These are phyloP conservation scores for Roridomyces roridus DNA, from an alignment of 768 basidiomycete genomes.

Conservation along the genomic window DNA sequence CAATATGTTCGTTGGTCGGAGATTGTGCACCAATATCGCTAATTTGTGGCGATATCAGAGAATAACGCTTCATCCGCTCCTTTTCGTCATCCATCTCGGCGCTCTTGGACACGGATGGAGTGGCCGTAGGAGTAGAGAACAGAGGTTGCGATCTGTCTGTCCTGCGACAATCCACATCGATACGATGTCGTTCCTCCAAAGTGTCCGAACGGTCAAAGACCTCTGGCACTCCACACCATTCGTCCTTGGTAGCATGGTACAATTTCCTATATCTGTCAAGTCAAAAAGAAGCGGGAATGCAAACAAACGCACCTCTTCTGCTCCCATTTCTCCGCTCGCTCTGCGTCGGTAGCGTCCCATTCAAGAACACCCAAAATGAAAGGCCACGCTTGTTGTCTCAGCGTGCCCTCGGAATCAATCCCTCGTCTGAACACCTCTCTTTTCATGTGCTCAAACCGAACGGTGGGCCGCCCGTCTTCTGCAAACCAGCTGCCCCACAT, in stretches of 20 bases:
- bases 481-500: slow-evolving; percentile 84
- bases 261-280: slow-evolving; percentile 49
- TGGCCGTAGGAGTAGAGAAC: slow-evolving; percentile 60
- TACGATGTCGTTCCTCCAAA: slow-evolving; percentile 91
- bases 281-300: not conserved
- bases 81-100: slow-evolving; percentile 57
- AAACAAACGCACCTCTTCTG: slow-evolving; percentile 57
- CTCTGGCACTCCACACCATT: slow-evolving; percentile 86
- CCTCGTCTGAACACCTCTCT: slow-evolving; percentile 83
- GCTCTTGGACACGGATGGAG: slow-evolving; percentile 30
- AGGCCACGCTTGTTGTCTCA: slow-evolving; percentile 87
- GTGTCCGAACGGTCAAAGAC: slow-evolving; percentile 83
- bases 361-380: slow-evolving; percentile 84
- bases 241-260: slow-evolving; percentile 74
- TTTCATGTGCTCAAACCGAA: slow-evolving; percentile 73
- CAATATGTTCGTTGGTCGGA: slow-evolving; percentile 90
- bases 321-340: slow-evolving; percentile 67
- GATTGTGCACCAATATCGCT: slow-evolving; percentile 85
- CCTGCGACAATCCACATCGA: slow-evolving; percentile 95
- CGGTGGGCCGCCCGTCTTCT: slow-evolving; percentile 68
- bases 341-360: slow-evolving; percentile 74
- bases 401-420: slow-evolving; percentile 53
- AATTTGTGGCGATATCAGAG: slow-evolving; percentile 77
- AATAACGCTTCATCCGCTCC: slow-evolving; percentile 58
- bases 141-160: slow-evolving; percentile 95